These are phyloP conservation scores for Fraxinus velutina DNA, from an alignment of 305 asterid genomes.

Conservation along the genomic window DNA sequence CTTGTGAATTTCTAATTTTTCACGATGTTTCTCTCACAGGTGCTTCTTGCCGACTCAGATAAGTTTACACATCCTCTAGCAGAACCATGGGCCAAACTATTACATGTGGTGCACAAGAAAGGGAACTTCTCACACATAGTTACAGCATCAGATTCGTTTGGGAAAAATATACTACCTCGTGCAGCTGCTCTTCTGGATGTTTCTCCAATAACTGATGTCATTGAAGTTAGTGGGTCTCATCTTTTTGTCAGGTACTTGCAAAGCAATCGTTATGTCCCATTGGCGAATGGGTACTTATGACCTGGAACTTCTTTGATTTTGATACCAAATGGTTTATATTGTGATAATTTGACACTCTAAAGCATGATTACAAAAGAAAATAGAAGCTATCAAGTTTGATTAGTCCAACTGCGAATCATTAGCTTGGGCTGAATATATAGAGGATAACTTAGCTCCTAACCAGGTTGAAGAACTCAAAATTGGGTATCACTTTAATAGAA, in stretches of 20 bases:
- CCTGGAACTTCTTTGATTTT: not conserved
- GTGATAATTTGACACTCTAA: not conserved
- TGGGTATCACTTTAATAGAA: not conserved
- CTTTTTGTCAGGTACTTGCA: slow-evolving; percentile 72
- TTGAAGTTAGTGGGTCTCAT: slow-evolving; percentile 54
- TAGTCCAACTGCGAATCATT: not conserved
- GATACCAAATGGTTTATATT: not conserved
- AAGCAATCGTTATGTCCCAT: not conserved
- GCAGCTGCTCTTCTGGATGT: slow-evolving; percentile 93
- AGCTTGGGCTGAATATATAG: not conserved
- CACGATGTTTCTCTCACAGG: slow-evolving; percentile 37
- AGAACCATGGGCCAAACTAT: slow-evolving; percentile 89
- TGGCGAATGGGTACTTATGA: not conserved
- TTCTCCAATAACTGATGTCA: slow-evolving; percentile 92
- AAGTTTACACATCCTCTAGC: slow-evolving; percentile 69
- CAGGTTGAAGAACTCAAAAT: not conserved
- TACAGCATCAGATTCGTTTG: slow-evolving; percentile 81
- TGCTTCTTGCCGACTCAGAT: slow-evolving; percentile 89
- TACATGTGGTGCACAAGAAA: slow-evolving; percentile 66
- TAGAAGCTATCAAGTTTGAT: not conserved
- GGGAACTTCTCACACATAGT: slow-evolving; percentile 76
- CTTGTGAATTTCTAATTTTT: slow-evolving; percentile 12
- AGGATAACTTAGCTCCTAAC: not conserved
- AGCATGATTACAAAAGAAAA: not conserved
- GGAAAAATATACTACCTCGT: slow-evolving; percentile 89